Evolutionary conservation across 192 early-diverging fungal species (phyloP).

Genomic region (Paraglomus occultum): DNA sequence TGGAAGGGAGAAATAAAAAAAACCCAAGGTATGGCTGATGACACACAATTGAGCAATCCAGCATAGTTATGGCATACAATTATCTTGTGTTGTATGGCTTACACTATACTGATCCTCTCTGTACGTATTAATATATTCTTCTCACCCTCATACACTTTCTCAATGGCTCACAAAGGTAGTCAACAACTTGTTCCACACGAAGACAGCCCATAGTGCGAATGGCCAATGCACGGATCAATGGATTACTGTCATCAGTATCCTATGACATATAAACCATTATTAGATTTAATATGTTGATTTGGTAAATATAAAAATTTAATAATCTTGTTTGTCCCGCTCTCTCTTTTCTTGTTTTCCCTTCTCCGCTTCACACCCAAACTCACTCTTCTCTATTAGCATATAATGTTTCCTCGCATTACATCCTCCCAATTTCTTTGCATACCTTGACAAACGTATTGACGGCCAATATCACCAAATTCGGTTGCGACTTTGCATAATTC

Average conservation of each 20-base stretch:
- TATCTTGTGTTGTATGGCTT: too few relatives aligned
- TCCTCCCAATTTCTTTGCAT: background rate
- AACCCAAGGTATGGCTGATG: too few relatives aligned
- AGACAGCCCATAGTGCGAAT: slow-evolving; percentile 99
- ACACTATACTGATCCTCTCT: too few relatives aligned
- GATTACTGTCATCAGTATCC: slow-evolving; percentile 94
- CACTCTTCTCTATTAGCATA: background rate
- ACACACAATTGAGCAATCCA: too few relatives aligned
- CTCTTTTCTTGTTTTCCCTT: background rate
- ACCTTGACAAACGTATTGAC: slow-evolving; percentile 98
- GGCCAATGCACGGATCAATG: slow-evolving; percentile 91
- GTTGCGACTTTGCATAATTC: slow-evolving; percentile 96
- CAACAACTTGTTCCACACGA: slow-evolving; percentile 92
- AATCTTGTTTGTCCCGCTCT: too few relatives aligned
- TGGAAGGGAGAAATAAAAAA: too few relatives aligned
- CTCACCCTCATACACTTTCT: slow-evolving; percentile 76
- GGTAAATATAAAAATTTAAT: too few relatives aligned
- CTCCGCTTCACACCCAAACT: background rate
- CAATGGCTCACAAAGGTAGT: slow-evolving; percentile 90
- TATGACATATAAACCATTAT: slow-evolving; percentile 30
- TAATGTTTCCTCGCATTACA: background rate
- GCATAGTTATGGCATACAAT: too few relatives aligned
- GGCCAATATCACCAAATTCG: slow-evolving; percentile 94
- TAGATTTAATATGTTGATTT: background rate
- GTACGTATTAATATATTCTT: background rate